Conservation (phyloP, 1,284 basidiomycete genomes). For the Naganishia albida region DNA sequence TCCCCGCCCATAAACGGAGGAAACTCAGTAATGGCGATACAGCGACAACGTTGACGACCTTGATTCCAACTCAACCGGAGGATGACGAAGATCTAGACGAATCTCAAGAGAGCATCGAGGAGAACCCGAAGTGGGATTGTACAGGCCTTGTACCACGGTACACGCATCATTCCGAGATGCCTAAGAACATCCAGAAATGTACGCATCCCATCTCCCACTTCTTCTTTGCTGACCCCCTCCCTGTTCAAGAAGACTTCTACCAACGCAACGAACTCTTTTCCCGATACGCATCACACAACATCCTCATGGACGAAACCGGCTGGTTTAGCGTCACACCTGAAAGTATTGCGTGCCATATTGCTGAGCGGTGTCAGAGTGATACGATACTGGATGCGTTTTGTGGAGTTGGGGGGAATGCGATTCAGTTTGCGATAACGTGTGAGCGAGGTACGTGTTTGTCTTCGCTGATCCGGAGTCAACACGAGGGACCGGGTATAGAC, state of each 20-base stretch:
- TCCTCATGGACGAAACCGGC: conserved; percentile 65
- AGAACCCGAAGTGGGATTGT: conserved; percentile 60
- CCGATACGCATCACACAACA: conserved; percentile 64
- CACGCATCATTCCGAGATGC: conserved; percentile 65
- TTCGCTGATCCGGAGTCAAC: no score
- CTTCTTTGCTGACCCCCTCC: background rate
- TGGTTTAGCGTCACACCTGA: conserved; percentile 99
- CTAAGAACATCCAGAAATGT: conserved; percentile 78
- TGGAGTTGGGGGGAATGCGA: conserved; percentile 96
- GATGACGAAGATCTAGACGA: conserved; percentile 3
- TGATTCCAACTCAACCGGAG: conserved; percentile 20
- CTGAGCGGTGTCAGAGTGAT: conserved; percentile 81
- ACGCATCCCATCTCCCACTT: conserved; percentile 44
- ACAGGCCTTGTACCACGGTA: conserved; percentile 71
- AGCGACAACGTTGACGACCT: background rate
- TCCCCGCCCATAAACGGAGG: conserved; percentile 22
- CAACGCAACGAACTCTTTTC: conserved; percentile 81
- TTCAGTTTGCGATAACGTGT: conserved; percentile 94
- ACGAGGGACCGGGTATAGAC: no score
- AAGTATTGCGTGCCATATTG: conserved; percentile 84
- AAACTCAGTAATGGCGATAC: conserved; percentile 36
- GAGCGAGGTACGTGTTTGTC: conserved; percentile 66
- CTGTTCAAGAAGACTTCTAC: conserved; percentile 66
- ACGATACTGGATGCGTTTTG: conserved; percentile 80
- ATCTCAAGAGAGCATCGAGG: background rate